These are phyloP conservation scores for Striga asiatica DNA, from an alignment of 257 asterid genomes.

Conservation along the genomic window DNA sequence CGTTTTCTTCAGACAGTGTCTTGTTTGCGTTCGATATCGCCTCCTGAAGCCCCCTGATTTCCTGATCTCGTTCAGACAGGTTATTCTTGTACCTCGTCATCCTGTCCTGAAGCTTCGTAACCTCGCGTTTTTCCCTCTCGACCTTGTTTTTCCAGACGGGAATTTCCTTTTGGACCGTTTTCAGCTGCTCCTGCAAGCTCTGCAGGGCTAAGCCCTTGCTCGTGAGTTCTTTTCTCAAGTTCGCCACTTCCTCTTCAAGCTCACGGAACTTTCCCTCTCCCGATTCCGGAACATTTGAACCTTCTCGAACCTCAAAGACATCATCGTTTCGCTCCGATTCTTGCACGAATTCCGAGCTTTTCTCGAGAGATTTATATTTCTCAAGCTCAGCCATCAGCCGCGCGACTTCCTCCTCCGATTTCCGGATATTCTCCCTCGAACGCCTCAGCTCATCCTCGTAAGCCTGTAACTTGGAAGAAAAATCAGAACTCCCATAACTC, in stretches of 20 bases:
- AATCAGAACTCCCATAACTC: conserved; percentile 21
- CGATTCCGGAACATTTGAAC: conserved; percentile 14
- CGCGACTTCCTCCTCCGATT: conserved; percentile 48
- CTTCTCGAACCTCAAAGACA: conserved; percentile 23
- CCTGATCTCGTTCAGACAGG: conserved; percentile 76
- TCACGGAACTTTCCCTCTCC: conserved; percentile 40
- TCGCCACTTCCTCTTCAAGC: conserved; percentile 42
- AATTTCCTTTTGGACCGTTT: conserved; percentile 42
- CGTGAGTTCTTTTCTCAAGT: conserved; percentile 36
- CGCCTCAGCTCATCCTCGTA: conserved; percentile 53
- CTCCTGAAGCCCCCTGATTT: conserved; percentile 66
- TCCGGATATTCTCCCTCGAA: conserved; percentile 38
- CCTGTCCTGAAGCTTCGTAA: conserved; percentile 57
- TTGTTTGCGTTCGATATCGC: conserved; percentile 64
- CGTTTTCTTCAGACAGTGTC: conserved; percentile 69
- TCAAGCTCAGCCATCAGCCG: conserved; percentile 48
- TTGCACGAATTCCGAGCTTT: not conserved
- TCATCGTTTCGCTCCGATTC: not conserved
- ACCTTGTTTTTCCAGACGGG: conserved; percentile 44
- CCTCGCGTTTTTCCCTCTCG: conserved; percentile 61
- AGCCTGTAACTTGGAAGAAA: conserved; percentile 30
- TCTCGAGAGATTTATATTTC: conserved; percentile 27
- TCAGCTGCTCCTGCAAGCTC: conserved; percentile 46
- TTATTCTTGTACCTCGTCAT: conserved; percentile 54
- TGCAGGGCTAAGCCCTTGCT: conserved; percentile 27